Evolutionary conservation across 139 green algal species (phyloP).

Genomic region (Pseudopediastrum boryanum): DNA sequence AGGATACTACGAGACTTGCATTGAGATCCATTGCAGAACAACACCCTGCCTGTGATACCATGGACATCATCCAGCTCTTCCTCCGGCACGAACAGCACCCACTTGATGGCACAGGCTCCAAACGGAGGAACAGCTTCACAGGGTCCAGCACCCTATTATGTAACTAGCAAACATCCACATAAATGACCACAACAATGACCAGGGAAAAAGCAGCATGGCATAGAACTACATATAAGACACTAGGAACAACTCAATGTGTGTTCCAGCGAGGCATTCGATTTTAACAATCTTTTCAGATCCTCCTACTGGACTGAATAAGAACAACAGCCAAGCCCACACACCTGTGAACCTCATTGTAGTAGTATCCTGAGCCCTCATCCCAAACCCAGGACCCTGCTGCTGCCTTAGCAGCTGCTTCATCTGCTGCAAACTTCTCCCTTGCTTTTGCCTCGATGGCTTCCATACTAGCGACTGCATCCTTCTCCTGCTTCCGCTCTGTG

Average conservation of each 20-base stretch:
- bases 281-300: too few relatives aligned
- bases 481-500: slow-evolving; percentile 33
- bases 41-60: background rate
- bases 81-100: background rate
- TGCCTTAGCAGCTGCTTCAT: slow-evolving; percentile 35
- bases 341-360: slow-evolving; percentile 72
- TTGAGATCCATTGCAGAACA: background rate
- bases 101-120: background rate
- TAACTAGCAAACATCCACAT: background rate
- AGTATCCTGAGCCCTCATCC: slow-evolving; percentile 56
- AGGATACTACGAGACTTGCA: too few relatives aligned
- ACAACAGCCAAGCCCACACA: slow-evolving; percentile 25
- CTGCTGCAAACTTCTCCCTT: slow-evolving; percentile 33
- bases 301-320: too few relatives aligned
- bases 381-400: slow-evolving; percentile 44
- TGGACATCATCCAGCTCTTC: background rate
- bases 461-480: slow-evolving; percentile 19
- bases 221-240: background rate
- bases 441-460: slow-evolving; percentile 34
- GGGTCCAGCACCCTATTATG: background rate
- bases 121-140: background rate
- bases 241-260: background rate
- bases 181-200: background rate
- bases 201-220: background rate
- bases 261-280: background rate